Conservation (phyloP, 2,329 filamentous ascomycete genomes). For the Aspergillus chevalieri region DNA sequence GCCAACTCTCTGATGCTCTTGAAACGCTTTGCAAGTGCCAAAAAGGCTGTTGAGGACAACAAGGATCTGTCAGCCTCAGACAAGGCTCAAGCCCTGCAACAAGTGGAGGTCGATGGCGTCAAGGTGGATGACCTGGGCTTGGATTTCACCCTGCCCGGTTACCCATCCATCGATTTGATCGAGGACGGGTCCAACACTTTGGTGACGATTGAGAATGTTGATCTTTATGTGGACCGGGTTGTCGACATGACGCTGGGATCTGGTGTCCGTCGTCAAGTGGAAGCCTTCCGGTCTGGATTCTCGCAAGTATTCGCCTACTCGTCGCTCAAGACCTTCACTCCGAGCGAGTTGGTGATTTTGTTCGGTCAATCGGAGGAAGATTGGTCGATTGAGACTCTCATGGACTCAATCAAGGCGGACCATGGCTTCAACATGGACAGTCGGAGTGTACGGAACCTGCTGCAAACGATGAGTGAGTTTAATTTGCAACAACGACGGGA, state of each 20-base stretch:
- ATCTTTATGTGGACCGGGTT: constrained; percentile 77
- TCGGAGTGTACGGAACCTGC: constrained; percentile 83
- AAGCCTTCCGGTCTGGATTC: constrained; percentile 86
- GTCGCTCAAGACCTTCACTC: constrained; percentile 86
- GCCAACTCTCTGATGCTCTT: constrained; percentile 80
- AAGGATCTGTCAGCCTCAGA: constrained; percentile 60
- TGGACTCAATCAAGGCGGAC: constrained; percentile 97
- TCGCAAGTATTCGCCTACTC: constrained; percentile 95
- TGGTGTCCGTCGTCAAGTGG: constrained; percentile 80
- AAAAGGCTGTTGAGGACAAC: constrained; percentile 73
- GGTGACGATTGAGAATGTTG: constrained; percentile 89
- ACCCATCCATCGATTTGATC: constrained; percentile 76
- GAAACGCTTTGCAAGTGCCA: constrained; percentile 77
- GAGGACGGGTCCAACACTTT: constrained; percentile 65
- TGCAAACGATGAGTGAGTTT: constrained; percentile 92
- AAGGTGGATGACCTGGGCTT: constrained; percentile 80
- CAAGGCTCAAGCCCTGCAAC: constrained; percentile 63
- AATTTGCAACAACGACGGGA: constrained; percentile 69
- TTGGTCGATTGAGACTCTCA: constrained; percentile 94
- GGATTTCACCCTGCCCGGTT: constrained; percentile 92
- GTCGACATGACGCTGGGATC: constrained; percentile 86
- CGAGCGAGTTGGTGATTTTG: constrained; percentile 87
- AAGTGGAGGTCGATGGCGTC: constrained; percentile 68
- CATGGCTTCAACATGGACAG: constrained; percentile 99
- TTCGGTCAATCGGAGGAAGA: constrained; percentile 92